Evolutionary conservation across 1,284 basidiomycete species (phyloP).

Genomic region (Heterobasidion occidentale): DNA sequence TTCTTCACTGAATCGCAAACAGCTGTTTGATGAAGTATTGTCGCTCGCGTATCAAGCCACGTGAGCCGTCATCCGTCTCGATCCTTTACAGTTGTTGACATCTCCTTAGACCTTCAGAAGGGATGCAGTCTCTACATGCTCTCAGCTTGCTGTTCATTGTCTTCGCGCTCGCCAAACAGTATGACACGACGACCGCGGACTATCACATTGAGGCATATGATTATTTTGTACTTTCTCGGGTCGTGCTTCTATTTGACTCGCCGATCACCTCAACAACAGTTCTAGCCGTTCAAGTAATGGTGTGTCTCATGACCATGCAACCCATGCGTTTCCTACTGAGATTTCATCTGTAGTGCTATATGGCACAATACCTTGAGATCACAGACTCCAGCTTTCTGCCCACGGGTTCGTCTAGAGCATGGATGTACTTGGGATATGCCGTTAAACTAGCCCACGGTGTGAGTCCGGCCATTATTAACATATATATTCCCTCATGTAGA

Average conservation of each 20-base stretch:
- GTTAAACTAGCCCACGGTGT: conserved; percentile 52
- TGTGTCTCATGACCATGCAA: conserved; percentile 20
- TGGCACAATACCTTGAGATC: conserved; percentile 50
- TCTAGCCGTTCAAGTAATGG: conserved; percentile 42
- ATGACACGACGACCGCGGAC: conserved; percentile 32
- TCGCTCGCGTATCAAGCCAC: conserved; percentile 34
- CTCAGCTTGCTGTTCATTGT: conserved; percentile 49
- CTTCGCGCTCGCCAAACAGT: conserved; percentile 30
- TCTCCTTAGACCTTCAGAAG: background rate
- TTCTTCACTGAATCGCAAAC: background rate
- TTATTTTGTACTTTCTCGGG: conserved; percentile 47
- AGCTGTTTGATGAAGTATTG: conserved; percentile 44
- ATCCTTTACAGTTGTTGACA: background rate
- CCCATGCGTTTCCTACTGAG: background rate
- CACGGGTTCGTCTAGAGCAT: conserved; percentile 38
- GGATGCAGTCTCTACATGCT: conserved; percentile 27
- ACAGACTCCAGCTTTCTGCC: conserved; percentile 38
- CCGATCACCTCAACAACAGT: conserved; percentile 42
- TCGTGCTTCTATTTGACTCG: conserved; percentile 38
- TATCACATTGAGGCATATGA: conserved; percentile 46
- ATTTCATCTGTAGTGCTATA: conserved; percentile 34
- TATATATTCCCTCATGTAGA: background rate
- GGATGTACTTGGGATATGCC: conserved; percentile 49
- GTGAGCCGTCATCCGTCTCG: background rate
- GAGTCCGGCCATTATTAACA: conserved; percentile 13